A percentile compares a stretch with the other conserved stretches of the same genome.
Evolutionary conservation across 75 land plant genomes (phyloP).

Genomic region (Pseudotsuga menziesii): DNA sequence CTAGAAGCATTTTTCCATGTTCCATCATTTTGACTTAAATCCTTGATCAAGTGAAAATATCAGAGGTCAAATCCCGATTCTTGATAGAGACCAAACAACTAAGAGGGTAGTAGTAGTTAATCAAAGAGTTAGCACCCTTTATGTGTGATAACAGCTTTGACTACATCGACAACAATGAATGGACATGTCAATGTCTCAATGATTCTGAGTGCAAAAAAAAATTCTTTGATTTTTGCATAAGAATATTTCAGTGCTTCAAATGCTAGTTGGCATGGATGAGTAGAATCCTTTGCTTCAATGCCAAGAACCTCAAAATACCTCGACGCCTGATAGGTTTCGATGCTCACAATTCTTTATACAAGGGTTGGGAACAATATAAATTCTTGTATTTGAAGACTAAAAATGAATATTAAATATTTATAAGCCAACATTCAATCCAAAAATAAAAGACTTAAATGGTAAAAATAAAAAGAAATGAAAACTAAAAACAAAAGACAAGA

Average conservation of each 20-base stretch:
- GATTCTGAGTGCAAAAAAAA: slow-evolving; percentile 43
- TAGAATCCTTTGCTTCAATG: slow-evolving; percentile 17
- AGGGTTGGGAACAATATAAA: no score
- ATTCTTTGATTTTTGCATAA: slow-evolving; percentile 31
- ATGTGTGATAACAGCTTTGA: slow-evolving; percentile 30
- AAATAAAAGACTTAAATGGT: no score
- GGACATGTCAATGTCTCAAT: slow-evolving; percentile 38
- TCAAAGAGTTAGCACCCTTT: slow-evolving; percentile 33
- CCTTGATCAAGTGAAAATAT: slow-evolving; percentile 56
- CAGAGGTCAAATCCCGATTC: neutral
- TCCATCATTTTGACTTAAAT: slow-evolving; percentile 70
- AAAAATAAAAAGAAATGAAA: no score
- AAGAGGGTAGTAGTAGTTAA: slow-evolving; percentile 44
- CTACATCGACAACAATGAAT: slow-evolving; percentile 8
- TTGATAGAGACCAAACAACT: slow-evolving; percentile 48
- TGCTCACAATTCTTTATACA: no score
- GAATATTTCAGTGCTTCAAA: slow-evolving; percentile 23
- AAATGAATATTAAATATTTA: no score
- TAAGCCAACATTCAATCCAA: no score
- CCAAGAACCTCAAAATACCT: slow-evolving; percentile 51
- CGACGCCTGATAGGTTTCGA: slow-evolving; percentile 53
- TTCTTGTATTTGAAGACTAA: no score
- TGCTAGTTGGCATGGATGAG: slow-evolving; percentile 21
- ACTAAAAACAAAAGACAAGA: no score
- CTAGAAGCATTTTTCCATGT: slow-evolving; percentile 54